Conservation (phyloP, 352 stramenopile genomes). For the Pseudoperonospora humuli region DNA sequence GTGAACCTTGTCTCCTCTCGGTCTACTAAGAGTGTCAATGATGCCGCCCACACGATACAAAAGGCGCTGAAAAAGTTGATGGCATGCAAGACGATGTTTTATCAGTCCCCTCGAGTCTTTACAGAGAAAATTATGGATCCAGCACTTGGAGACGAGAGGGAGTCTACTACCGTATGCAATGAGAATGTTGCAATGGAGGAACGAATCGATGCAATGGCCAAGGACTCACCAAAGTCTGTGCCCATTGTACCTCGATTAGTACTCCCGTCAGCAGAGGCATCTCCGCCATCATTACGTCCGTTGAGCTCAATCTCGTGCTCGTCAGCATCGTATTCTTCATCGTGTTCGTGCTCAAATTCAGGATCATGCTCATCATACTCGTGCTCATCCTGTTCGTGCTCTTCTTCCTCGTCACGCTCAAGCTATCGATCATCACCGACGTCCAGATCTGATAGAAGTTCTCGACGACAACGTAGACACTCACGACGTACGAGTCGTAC, state of each 20-base stretch:
- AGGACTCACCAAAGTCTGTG: not conserved
- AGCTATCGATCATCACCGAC: constrained; percentile 3
- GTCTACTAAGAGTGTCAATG: constrained; percentile 9
- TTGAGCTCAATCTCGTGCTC: constrained; percentile 4
- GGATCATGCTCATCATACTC: constrained; percentile 18
- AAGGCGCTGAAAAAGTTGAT: too few species aligned
- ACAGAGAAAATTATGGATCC: too few species aligned
- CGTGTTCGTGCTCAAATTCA: constrained; percentile 8
- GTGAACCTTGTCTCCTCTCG: not conserved
- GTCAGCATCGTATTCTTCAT: constrained; percentile 7
- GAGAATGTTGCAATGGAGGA: too few species aligned
- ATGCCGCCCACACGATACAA: too few species aligned
- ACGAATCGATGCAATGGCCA: not conserved
- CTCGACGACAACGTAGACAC: too few species aligned
- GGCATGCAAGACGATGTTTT: constrained; percentile 34
- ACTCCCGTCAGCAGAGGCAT: constrained; percentile 1
- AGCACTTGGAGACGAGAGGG: too few species aligned
- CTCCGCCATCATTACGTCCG: not conserved
- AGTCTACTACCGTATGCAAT: too few species aligned
- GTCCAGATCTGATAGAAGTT: too few species aligned
- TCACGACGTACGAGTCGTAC: too few species aligned
- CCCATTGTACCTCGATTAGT: constrained; percentile 12
- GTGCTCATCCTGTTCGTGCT: constrained; percentile 18
- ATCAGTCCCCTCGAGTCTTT: too few species aligned
- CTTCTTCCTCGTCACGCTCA: constrained; percentile 12